Percentiles rank a stretch among this genome's conserved stretches.
phyloP scores from a whole-genome alignment of 2,329 filamentous ascomycete genomes.

The Penicillium digitatum region DNA sequence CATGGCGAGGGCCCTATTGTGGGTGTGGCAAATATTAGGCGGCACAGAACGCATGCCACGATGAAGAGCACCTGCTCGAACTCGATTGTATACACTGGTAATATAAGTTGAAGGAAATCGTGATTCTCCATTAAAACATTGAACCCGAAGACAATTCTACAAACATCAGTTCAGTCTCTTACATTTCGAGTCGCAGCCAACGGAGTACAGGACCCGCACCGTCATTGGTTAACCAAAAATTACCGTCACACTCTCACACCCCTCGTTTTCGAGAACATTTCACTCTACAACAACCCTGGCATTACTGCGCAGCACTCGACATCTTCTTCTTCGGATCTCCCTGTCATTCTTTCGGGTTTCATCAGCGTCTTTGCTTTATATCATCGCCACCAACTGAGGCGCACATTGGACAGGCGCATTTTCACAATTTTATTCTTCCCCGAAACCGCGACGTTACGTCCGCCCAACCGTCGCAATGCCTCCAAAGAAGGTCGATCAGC shows the following conservation, averaged over 20 bases:
- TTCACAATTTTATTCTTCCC: constrained; percentile 16
- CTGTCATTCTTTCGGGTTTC: constrained; percentile 14
- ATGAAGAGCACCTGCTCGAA: background rate
- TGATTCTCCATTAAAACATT: background rate
- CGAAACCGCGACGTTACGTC: constrained; percentile 11
- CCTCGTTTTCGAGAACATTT: constrained; percentile 10
- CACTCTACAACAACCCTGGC: constrained; percentile 6
- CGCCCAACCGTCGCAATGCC: constrained; percentile 42
- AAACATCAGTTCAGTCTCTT: background rate
- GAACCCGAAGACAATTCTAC: background rate
- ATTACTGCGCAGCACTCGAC: constrained; percentile 4
- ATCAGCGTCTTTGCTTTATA: constrained; percentile 16
- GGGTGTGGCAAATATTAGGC: constrained; percentile 2
- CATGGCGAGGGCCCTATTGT: constrained; percentile 1
- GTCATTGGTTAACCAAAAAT: constrained; percentile 11
- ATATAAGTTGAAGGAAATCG: background rate
- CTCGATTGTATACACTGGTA: background rate
- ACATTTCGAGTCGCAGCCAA: background rate
- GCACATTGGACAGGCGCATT: constrained; percentile 16
- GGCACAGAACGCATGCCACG: constrained; percentile 1
- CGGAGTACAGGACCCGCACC: constrained; percentile 2
- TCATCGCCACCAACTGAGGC: constrained; percentile 2
- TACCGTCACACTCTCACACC: constrained; percentile 9
- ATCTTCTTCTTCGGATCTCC: constrained; percentile 5
- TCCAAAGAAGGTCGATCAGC: constrained; percentile 45